Base-by-base conservation (phyloP, 2,329 filamentous ascomycete genomes). In the Phoma herbarum region DNA sequence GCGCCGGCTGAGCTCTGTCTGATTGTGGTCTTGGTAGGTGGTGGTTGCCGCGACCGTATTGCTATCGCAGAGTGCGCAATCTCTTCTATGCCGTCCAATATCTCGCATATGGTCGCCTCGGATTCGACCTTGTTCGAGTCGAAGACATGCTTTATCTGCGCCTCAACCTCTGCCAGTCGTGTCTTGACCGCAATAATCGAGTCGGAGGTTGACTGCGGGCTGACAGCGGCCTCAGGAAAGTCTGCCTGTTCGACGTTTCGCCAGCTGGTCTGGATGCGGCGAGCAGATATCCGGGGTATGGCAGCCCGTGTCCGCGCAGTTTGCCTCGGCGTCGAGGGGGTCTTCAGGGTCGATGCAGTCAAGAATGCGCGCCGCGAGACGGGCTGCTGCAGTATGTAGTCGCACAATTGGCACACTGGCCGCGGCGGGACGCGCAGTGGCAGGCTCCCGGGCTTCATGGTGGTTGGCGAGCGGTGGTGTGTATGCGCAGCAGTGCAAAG, bases 341-440 rank as follows among this genome's bases (percentile, higher is more conserved):
- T 63, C 54, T 63, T 67, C 58, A 70, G 37, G 16, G 66, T 61
- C 20, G 72, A 65, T 9, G 69, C 52, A 35, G 63, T 26, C 55
- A 71, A 50, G 56, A 74, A 74, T 9, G 67, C 62, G 54, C 72
- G 74, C 51, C 70, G 72, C 43, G 54, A 57, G 14, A 67, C 57
- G 33, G 71, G 69, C 65, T 71, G 71, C 63, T 63, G 72, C 52
- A 64, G 46, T 33, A 74, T 67, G 64, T 67, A 71, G 57, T 72
- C 70, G 65, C 74, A 76, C 59, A 74, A 59, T 57, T 75, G 73
- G 61, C 74, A 76, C 16, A 73, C 60, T 37, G 70, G 66, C 60
- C 70, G 73, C 61, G 74, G 60, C 18, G 46, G 69, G 33, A 62
- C 53, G 57, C 73, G 73, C 59, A 73, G 52, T 59, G 72, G 64